Base-by-base conservation (phyloP, 257 asterid species). In the Solanum chaucha region DNA sequence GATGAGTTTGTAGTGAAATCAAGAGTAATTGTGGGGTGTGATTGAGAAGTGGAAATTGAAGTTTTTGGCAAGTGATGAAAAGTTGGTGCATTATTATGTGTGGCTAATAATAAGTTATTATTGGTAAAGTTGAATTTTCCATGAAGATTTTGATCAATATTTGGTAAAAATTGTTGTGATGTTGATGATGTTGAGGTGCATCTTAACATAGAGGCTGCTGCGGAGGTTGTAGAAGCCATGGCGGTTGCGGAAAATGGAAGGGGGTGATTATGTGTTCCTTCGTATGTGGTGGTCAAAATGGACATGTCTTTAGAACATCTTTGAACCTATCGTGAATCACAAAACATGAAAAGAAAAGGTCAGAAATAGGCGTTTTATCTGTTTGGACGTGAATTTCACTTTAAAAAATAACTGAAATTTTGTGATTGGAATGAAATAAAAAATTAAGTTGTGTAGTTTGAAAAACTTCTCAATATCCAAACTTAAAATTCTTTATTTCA, bases 241-340 rank as follows among this genome's bases (percentile, higher is more conserved):
- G 90, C 80, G 40, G 92, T 26, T 71, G 94, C 94, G 8, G 94
- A 90, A 5, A 93, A 86, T 19, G 91, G 87, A 17, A 93, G 93
- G 1, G 92, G 89, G 90, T 93, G 94, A 92, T 91, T 88, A 92
- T 93, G 95, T 28, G 92, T 87, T 71, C 94, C 95, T 89, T 93
- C 94, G 5, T 92, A 93, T 72, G 95, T 91, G 30, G 93, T 91
- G 87, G 28, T 82, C 24, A 93, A 87, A 38, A 93, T 80, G 20
- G 89, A 87, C 94, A 86, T 93, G 92, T 93, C 90, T 12, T 91
- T 90, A 4, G 32, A 86, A 41, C 95, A 90, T 88, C 94, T 89
- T 86, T 93, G 95, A 58, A 93, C 94, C 95, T 93, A 88, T 46
- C 6, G 14, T 4, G 9, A 14, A 44, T 78, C 24, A 78, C 24